These are phyloP conservation scores for Cyphellophora attinorum DNA, from an alignment of 2,329 filamentous ascomycete genomes.

Conservation along the genomic window DNA sequence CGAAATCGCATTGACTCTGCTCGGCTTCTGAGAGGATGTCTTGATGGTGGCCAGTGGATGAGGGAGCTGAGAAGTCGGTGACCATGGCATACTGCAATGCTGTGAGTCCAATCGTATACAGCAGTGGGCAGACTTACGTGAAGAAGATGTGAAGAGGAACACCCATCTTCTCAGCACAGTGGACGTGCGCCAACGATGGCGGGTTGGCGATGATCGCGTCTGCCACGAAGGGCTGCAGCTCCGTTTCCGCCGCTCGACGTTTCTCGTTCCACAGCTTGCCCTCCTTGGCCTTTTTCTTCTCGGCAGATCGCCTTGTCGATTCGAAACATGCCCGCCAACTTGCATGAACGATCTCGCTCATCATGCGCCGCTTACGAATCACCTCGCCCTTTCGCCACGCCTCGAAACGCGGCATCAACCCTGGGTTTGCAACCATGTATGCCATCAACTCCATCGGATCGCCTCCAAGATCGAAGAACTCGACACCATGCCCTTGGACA, in stretches of 20 bases:
- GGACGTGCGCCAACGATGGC: constrained; percentile 41
- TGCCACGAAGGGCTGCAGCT: constrained; percentile 36
- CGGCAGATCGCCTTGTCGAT: constrained; percentile 17
- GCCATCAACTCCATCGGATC: constrained; percentile 43
- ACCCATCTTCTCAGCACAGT: constrained; percentile 39
- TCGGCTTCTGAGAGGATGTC: too few relatives aligned
- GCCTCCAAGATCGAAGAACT: constrained; percentile 49
- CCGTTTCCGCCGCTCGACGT: neutral
- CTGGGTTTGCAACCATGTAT: constrained; percentile 40
- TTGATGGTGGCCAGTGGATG: constrained; percentile 41
- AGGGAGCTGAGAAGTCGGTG: constrained; percentile 31
- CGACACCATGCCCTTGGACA: constrained; percentile 40
- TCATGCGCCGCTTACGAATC: constrained; percentile 21
- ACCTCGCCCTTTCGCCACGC: constrained; percentile 26
- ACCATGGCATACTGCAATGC: constrained; percentile 35
- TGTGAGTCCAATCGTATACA: neutral
- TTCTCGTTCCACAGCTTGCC: neutral
- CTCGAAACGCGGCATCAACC: constrained; percentile 27
- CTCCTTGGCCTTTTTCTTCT: neutral
- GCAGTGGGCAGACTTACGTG: constrained; percentile 19
- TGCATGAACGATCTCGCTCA: constrained; percentile 27
- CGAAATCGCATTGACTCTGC: too few relatives aligned
- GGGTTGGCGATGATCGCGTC: constrained; percentile 46
- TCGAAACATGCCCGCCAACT: constrained; percentile 31
- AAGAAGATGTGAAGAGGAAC: constrained; percentile 43